Percentiles rank a stretch among this genome's conserved stretches.
Evolutionary conservation across 176 grass and related monocot genomes (phyloP).

Genomic region (Rhipidocladum racemiflorum): DNA sequence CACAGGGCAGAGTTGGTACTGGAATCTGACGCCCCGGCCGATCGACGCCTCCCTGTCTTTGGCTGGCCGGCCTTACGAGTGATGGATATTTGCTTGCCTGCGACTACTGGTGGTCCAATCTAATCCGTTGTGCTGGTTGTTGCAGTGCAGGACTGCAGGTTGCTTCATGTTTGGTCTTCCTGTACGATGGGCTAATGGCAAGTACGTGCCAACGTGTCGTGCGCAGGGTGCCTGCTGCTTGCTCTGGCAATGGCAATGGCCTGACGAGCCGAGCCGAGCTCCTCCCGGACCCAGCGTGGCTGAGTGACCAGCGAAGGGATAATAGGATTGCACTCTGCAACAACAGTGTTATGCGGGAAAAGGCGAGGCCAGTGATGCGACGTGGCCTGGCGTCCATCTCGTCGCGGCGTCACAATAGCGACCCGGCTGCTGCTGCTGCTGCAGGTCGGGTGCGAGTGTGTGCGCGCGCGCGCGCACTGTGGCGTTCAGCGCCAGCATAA

Average conservation of each 20-base stretch:
- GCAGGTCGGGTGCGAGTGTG: constrained; percentile 10
- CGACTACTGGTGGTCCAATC: constrained; percentile 35
- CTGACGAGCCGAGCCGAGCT: background rate
- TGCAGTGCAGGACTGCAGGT: constrained; percentile 29
- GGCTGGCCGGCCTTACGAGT: background rate
- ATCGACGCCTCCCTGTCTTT: constrained; percentile 23
- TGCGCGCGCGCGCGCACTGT: background rate
- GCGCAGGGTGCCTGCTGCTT: background rate
- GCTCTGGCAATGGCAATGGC: background rate
- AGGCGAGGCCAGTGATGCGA: constrained; percentile 25
- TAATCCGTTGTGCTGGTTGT: constrained; percentile 37
- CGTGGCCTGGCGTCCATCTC: constrained; percentile 34
- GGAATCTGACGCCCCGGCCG: background rate
- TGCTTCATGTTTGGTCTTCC: constrained; percentile 15
- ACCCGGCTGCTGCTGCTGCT: background rate
- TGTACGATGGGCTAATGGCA: constrained; percentile 26
- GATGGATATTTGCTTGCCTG: constrained; percentile 1
- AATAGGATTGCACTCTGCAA: constrained; percentile 28
- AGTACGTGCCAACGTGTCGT: constrained; percentile 15
- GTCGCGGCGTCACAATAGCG: constrained; percentile 12
- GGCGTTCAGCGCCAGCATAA: constrained; percentile 4
- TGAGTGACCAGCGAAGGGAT: background rate
- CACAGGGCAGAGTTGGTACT: background rate
- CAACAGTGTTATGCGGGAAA: constrained; percentile 41
- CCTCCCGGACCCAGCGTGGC: background rate